phyloP scores from a whole-genome alignment of 257 asterid species.

The Anisodus tanguticus region DNA sequence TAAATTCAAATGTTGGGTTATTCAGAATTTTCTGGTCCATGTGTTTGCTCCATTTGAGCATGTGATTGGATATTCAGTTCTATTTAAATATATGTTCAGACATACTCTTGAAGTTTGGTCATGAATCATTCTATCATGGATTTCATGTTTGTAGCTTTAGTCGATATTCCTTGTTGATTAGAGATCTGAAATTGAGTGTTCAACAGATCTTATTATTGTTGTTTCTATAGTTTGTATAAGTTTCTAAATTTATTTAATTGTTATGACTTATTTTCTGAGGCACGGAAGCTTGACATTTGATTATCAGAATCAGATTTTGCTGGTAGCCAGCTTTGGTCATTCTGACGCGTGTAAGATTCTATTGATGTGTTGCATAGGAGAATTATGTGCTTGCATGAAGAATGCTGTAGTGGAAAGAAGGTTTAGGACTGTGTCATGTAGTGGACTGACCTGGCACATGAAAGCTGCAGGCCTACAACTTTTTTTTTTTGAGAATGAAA shows the following conservation, averaged over 20 bases:
- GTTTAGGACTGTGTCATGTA: constrained; percentile 10
- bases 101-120: neutral
- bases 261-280: constrained; percentile 9
- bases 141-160: neutral
- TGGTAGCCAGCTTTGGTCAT: neutral
- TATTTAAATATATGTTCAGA: neutral
- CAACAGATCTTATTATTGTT: neutral
- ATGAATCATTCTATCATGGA: neutral
- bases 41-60: neutral
- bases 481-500: no score
- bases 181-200: constrained; percentile 14
- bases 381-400: neutral
- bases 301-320: neutral
- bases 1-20: neutral
- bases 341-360: neutral
- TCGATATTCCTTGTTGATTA: neutral
- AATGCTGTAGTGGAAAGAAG: neutral
- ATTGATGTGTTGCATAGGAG: neutral
- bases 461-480: neutral
- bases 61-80: neutral
- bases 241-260: neutral
- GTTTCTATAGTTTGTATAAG: neutral
- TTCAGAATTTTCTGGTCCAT: constrained; percentile 24
- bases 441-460: neutral
- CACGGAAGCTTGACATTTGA: neutral